Evolutionary conservation across 1,284 basidiomycete species (phyloP), one percentile per base, ranked within the genome.

Genomic region (Ceratobasidium sp.): DNA sequence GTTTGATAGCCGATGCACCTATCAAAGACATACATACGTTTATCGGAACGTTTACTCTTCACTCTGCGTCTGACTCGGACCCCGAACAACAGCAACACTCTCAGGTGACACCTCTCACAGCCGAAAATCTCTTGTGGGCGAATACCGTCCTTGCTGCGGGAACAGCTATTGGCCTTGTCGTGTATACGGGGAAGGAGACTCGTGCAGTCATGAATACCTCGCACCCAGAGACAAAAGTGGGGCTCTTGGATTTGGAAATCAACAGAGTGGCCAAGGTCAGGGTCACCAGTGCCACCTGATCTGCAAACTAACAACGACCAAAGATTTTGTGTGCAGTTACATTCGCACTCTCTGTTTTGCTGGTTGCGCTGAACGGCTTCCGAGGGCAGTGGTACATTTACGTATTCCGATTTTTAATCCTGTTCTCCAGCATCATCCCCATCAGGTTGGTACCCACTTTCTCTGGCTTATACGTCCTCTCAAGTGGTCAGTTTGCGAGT

Each of bases 141-240:
- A 98, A 99, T 81, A 99, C 98, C 0, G 98, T 99, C 0, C 86
- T 99, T 22, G 97, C 98, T 13, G 95, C 97, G 0, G 97, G 98
- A 0, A 92, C 92, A 16, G 96, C 95, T 0, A 88, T 98, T 51
- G 96, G 97, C 0, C 88, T 98, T 69, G 91, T 99, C 3, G 87
- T 98, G 5, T 99, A 98, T 81, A 99, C 97, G 0, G 97, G 97
- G 0, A 85, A 91, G 0, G 97, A 99, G 81, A 98, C 97, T 1
- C 86, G 98, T 54, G 96, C 97, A 0, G 96, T 98, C n/a, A 95
- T 99, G 93, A 99, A 99, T 79, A 99, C 97, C 0, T 96, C 93
- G 78, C 95, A 98, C 82, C 96, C 98, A 0, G 92, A 92, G 79
- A 98, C 96, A 0, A 99, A 99, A 81, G 89, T 95, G 62, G 97